Evolutionary conservation across 164 flowering plant species (phyloP).

Genomic region (Euptelea pleiosperma): DNA sequence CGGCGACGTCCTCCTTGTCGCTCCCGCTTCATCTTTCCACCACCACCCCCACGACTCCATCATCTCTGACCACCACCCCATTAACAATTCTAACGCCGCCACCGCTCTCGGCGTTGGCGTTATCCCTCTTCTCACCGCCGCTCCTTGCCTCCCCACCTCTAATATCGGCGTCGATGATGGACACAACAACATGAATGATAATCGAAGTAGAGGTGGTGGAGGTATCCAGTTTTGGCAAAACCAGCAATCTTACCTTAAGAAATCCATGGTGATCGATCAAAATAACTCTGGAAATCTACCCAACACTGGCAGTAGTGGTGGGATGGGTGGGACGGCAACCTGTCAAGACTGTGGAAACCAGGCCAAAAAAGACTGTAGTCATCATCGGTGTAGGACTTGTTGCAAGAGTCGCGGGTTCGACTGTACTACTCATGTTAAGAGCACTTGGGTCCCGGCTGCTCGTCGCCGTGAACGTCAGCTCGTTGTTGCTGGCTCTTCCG

Average conservation of each 20-base stretch:
- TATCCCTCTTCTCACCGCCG: constrained; percentile 57
- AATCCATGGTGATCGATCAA: constrained; percentile 24
- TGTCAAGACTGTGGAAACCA: constrained; percentile 97
- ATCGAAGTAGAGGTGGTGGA: constrained; percentile 17
- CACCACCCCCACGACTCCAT: constrained; percentile 28
- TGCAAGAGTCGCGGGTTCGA: constrained; percentile 90
- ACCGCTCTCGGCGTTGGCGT: constrained; percentile 49
- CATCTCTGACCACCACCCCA: constrained; percentile 9
- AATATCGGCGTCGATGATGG: constrained; percentile 23
- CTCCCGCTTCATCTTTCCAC: constrained; percentile 55
- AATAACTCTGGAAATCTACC: constrained; percentile 19
- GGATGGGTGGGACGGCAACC: constrained; percentile 32
- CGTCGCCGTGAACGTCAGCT: constrained; percentile 78
- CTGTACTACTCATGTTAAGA: constrained; percentile 86
- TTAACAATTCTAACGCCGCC: constrained; percentile 25
- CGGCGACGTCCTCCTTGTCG: constrained; percentile 62
- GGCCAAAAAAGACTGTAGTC: constrained; percentile 88
- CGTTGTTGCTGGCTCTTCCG: constrained; percentile 41
- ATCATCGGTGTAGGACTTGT: constrained; percentile 85
- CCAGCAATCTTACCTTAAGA: constrained; percentile 27
- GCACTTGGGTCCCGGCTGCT: constrained; percentile 97
- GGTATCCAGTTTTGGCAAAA: constrained; percentile 50
- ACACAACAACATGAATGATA: no score
- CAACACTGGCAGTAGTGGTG: constrained; percentile 16
- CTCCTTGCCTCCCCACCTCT: constrained; percentile 33